Percentiles rank a stretch among this genome's conserved stretches.
phyloP scores from a whole-genome alignment of 768 basidiomycete genomes.

The Hygrophorus pudorinus region DNA sequence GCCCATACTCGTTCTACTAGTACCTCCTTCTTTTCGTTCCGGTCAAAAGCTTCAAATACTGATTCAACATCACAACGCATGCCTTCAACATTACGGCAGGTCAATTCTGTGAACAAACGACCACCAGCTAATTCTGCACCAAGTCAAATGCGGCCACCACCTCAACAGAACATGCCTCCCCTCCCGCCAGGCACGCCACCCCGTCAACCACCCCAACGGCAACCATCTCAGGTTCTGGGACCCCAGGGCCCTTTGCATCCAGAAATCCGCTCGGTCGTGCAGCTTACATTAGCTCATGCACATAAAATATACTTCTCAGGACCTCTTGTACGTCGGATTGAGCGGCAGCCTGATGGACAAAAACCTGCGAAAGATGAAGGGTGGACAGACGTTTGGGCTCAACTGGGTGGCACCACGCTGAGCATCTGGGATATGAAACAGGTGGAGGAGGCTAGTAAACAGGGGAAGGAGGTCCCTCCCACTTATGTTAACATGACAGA shows the following conservation, averaged over 20 bases:
- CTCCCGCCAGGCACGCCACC: background rate
- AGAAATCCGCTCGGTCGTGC: conserved; percentile 74
- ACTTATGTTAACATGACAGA: conserved; percentile 83
- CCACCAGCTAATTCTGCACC: conserved; percentile 2
- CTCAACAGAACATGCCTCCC: background rate
- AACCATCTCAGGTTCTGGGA: conserved; percentile 14
- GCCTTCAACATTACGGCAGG: conserved; percentile 3
- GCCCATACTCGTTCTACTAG: conserved; percentile 45
- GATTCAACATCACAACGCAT: conserved; percentile 16
- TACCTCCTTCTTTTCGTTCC: conserved; percentile 62
- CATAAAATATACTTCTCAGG: conserved; percentile 87
- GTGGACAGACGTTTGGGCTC: conserved; percentile 84
- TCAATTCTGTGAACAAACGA: background rate
- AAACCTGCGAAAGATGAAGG: conserved; percentile 62
- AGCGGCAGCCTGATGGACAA: conserved; percentile 70
- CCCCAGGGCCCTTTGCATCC: conserved; percentile 45
- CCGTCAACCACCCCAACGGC: conserved; percentile 1
- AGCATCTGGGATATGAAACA: conserved; percentile 90
- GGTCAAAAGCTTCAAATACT: conserved; percentile 25
- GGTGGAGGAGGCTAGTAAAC: conserved; percentile 73
- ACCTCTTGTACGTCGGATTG: conserved; percentile 65
- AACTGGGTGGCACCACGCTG: conserved; percentile 80
- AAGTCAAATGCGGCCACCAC: background rate
- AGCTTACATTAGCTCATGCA: conserved; percentile 63
- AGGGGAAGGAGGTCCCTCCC: conserved; percentile 77